These are phyloP conservation scores for Mycosphaerella arachidis DNA, from an alignment of 2,329 filamentous ascomycete species.

Conservation along the genomic window DNA sequence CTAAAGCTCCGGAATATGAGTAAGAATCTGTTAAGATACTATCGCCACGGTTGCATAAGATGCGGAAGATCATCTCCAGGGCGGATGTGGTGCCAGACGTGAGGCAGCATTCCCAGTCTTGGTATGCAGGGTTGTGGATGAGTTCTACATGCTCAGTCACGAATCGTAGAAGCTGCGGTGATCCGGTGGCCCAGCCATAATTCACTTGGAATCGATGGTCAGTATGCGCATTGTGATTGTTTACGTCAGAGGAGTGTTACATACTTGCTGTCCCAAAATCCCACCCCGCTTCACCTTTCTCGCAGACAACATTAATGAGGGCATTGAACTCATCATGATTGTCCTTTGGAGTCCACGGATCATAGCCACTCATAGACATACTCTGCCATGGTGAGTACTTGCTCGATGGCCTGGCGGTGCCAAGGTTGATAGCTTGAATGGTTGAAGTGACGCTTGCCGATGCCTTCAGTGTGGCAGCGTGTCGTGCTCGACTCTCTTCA, in stretches of 20 bases:
- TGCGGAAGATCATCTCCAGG: constrained; percentile 75
- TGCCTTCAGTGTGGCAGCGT: constrained; percentile 15
- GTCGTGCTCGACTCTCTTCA: constrained; percentile 9
- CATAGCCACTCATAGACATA: constrained; percentile 6
- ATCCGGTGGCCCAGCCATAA: constrained; percentile 82
- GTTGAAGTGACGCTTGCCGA: constrained; percentile 9
- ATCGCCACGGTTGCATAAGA: constrained; percentile 74
- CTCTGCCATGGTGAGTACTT: constrained; percentile 15
- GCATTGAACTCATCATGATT: background rate
- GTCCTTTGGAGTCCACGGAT: background rate
- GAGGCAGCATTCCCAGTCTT: constrained; percentile 82
- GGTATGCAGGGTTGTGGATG: constrained; percentile 78
- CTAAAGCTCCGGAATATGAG: constrained; percentile 76
- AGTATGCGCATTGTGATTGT: background rate
- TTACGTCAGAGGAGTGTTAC: background rate
- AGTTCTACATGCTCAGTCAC: constrained; percentile 94
- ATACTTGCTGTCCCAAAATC: constrained; percentile 23
- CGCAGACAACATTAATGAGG: constrained; percentile 1
- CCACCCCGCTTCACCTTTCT: constrained; percentile 12
- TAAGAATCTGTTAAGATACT: constrained; percentile 83
- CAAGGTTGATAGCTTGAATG: constrained; percentile 13
- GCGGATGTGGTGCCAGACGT: constrained; percentile 82
- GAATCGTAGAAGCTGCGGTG: constrained; percentile 82
- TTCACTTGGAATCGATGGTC: constrained; percentile 60
- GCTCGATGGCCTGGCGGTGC: constrained; percentile 12